Base-by-base conservation (phyloP, 805 yeast species). In the Yamadazyma sp. region DNA sequence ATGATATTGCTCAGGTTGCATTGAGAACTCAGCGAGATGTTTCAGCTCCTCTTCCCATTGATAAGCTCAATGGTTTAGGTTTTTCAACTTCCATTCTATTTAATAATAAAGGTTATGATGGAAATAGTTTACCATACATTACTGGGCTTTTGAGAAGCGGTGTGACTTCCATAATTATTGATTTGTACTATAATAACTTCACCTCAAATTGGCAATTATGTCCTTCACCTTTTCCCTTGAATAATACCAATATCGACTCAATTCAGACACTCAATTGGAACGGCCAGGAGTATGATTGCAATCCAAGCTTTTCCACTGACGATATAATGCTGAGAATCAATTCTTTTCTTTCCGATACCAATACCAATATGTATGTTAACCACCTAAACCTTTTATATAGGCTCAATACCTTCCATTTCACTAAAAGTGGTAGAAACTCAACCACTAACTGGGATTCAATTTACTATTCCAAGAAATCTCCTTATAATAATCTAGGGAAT, bases 121-220 rank as follows among this genome's bases (percentile, higher is more conserved):
- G 23, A 8, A 35, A 30, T 7, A 28, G 58, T 5, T 29, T 58
- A 26, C 28, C 37, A n/a, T 36, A 43, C 18, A 34, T 60, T 2
- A 17, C 36, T 14, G 27, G 40, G 0, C 31, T 77, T 13, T 44
- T 81, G 27, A 46, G 53, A 23, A 54, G 55, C 2, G 84, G 84
- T 0, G 57, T 70, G 1, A 71, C 69, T 34, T 53, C 67, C 0
- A 51, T 78, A n/a, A 55, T 62, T 35, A 33, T 80, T 4, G 85
- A 82, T 48, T 36, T 80, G 18, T 80, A 78, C 52, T 73, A 76
- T 67, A 75, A 74, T 47, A 75, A 72, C 32, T 46, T 57, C 27
- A 56, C 65, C 3, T 30, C 42, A 8, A 43, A 38, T 28, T 76
- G 80, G 81, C 80, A 75, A 50, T 52, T 76, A 15, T 77, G 82